These are phyloP conservation scores for Verticillium klebahnii DNA, from an alignment of 2,329 filamentous ascomycete genomes.

Conservation along the genomic window DNA sequence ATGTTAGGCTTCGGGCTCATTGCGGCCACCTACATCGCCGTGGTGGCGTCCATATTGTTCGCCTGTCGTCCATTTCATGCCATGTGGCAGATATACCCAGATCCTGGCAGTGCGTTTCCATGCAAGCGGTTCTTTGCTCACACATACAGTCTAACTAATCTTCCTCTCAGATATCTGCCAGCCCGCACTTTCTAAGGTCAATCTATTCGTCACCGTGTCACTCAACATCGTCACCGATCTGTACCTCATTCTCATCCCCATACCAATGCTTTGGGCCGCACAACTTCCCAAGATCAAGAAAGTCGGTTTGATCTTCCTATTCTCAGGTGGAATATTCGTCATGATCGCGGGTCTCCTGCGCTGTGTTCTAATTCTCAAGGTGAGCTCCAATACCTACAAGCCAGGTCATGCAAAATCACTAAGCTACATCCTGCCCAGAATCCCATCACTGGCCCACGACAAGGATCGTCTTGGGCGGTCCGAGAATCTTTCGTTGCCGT, in stretches of 20 bases:
- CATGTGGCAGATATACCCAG: slow-evolving; percentile 49
- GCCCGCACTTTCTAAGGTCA: slow-evolving; percentile 15
- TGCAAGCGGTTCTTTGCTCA: no score
- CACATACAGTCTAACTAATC: no score
- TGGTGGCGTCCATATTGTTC: slow-evolving; percentile 40
- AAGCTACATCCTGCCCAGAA: slow-evolving; percentile 1
- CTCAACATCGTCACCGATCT: slow-evolving; percentile 24
- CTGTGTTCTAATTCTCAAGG: slow-evolving; percentile 18
- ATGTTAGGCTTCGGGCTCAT: slow-evolving; percentile 40
- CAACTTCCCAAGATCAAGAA: slow-evolving; percentile 22
- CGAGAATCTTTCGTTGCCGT: slow-evolving; percentile 35
- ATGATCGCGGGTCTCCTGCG: slow-evolving; percentile 33
- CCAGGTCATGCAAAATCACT: no score
- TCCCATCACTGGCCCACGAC: slow-evolving; percentile 8
- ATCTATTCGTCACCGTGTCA: slow-evolving; percentile 22
- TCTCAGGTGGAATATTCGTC: slow-evolving; percentile 35
- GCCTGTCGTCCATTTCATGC: slow-evolving; percentile 40
- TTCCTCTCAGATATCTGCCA: slow-evolving; percentile 13
- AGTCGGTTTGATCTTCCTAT: slow-evolving; percentile 30
- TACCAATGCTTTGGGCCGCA: slow-evolving; percentile 23
- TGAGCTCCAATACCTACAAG: slow-evolving; percentile 13
- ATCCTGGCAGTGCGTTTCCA: slow-evolving; percentile 40
- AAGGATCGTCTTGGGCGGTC: slow-evolving; percentile 21
- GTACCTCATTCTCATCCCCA: slow-evolving; percentile 22
- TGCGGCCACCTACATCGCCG: slow-evolving; percentile 37